phyloP scores from a whole-genome alignment of 2,329 filamentous ascomycete species.

The Neophaeococcomyces aloes region DNA sequence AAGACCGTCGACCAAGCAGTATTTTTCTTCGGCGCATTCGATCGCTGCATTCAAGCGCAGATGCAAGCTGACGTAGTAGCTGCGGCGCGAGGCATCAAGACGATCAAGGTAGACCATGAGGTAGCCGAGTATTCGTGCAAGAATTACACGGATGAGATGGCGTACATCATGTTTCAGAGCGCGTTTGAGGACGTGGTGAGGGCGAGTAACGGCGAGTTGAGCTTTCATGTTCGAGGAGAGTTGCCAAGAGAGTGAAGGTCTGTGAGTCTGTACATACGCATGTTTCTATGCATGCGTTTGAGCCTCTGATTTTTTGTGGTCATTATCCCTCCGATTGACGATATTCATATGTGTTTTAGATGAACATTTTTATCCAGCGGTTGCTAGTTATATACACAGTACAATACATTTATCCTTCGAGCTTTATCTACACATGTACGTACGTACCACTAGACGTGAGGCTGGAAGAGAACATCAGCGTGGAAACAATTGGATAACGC shows the following conservation, averaged over 20 bases:
- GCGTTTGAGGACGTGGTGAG: slow-evolving; percentile 18
- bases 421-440: too few relatives aligned
- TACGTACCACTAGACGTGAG: too few relatives aligned
- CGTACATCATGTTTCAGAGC: slow-evolving; percentile 21
- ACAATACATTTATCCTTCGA: too few relatives aligned
- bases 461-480: too few relatives aligned
- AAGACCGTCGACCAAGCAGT: slow-evolving; percentile 41
- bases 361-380: too few relatives aligned
- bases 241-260: slow-evolving; percentile 10
- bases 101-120: slow-evolving; percentile 16
- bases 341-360: too few relatives aligned
- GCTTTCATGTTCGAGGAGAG: slow-evolving; percentile 17
- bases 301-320: too few relatives aligned
- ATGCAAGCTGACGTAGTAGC: slow-evolving; percentile 33
- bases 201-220: slow-evolving; percentile 16
- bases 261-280: too few relatives aligned
- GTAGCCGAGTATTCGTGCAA: slow-evolving; percentile 17
- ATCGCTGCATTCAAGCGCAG: slow-evolving; percentile 33
- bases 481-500: too few relatives aligned
- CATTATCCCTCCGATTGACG: too few relatives aligned
- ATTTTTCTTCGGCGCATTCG: slow-evolving; percentile 45
- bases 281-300: too few relatives aligned
- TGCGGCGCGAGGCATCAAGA: slow-evolving; percentile 22
- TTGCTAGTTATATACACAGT: too few relatives aligned
- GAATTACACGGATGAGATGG: slow-evolving; percentile 20